A percentile compares a stretch with the other conserved stretches of the same genome.
Conservation (phyloP, 148 eudicot species). For the Silene latifolia region DNA sequence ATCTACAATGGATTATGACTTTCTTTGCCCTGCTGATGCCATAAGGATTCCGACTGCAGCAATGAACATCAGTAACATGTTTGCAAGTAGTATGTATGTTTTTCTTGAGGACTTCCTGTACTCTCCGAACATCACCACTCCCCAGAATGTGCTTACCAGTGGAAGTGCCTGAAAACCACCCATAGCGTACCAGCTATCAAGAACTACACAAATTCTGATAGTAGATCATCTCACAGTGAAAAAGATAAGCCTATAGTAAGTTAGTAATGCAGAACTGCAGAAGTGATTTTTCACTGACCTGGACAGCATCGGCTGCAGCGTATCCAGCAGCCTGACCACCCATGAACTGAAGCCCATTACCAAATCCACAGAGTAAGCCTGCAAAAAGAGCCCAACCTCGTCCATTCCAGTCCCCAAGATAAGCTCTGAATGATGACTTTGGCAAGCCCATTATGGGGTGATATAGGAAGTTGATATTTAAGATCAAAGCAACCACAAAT, state of each 20-base stretch:
- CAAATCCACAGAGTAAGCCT: constrained; percentile 60
- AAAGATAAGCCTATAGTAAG: no score
- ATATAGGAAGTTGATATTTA: constrained; percentile 51
- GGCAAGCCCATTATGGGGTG: constrained; percentile 53
- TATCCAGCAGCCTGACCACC: constrained; percentile 95
- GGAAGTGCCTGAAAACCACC: constrained; percentile 63
- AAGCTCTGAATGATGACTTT: constrained; percentile 53
- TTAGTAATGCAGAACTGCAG: no score
- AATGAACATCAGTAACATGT: constrained; percentile 72
- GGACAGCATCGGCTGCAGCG: constrained; percentile 86
- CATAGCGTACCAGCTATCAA: no score
- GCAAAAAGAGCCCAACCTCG: constrained; percentile 66
- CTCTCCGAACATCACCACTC: constrained; percentile 70
- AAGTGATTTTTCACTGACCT: constrained; percentile 34
- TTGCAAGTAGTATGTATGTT: constrained; percentile 46
- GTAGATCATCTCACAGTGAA: no score
- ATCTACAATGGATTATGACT: constrained; percentile 5
- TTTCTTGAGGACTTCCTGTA: constrained; percentile 66
- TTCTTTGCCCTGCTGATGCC: constrained; percentile 74
- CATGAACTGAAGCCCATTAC: constrained; percentile 81
- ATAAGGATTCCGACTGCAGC: constrained; percentile 70
- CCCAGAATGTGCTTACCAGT: constrained; percentile 89
- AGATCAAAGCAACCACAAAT: constrained; percentile 48
- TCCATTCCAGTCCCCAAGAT: constrained; percentile 63
- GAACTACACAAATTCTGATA: no score